A percentile compares a stretch with the other conserved stretches of the same genome.
These are phyloP conservation scores for Pontederia crassipes DNA, from an alignment of 176 grass and related monocot species.

Conservation along the genomic window DNA sequence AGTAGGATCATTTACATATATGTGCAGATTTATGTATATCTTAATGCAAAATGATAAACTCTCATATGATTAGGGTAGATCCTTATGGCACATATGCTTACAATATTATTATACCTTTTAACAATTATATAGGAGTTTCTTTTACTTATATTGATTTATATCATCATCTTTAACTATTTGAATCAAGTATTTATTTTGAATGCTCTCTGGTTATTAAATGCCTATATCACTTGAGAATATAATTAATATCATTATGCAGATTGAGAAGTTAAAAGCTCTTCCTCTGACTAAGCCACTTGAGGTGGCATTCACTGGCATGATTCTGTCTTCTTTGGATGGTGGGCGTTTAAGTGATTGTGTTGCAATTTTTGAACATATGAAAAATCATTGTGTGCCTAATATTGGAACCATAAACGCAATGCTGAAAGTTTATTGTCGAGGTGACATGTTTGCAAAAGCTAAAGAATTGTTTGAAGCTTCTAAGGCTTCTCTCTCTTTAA, in stretches of 20 bases:
- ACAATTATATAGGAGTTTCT: too few relatives aligned
- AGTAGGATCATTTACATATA: too few relatives aligned
- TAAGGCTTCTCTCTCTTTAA: slow-evolving; percentile 21
- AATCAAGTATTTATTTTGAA: too few relatives aligned
- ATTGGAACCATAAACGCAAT: slow-evolving; percentile 81
- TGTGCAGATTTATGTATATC: too few relatives aligned
- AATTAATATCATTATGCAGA: slow-evolving; percentile 28
- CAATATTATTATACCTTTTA: too few relatives aligned
- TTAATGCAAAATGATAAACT: too few relatives aligned
- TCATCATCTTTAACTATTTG: too few relatives aligned
- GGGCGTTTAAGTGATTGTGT: slow-evolving; percentile 64
- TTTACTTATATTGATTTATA: too few relatives aligned
- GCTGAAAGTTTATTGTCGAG: slow-evolving; percentile 74
- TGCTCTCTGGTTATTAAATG: background rate
- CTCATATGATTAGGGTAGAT: too few relatives aligned
- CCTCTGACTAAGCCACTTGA: slow-evolving; percentile 72
- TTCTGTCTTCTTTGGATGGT: slow-evolving; percentile 76
- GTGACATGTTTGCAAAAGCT: slow-evolving; percentile 80
- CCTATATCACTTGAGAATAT: background rate
- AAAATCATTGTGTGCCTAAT: slow-evolving; percentile 65
- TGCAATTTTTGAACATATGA: slow-evolving; percentile 83
- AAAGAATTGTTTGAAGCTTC: slow-evolving; percentile 79
- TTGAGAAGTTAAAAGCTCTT: slow-evolving; percentile 65
- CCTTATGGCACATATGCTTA: too few relatives aligned
- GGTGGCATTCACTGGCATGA: slow-evolving; percentile 87